phyloP scores from a whole-genome alignment of 2,329 filamentous ascomycete genomes.

The Colletotrichum tropicale region DNA sequence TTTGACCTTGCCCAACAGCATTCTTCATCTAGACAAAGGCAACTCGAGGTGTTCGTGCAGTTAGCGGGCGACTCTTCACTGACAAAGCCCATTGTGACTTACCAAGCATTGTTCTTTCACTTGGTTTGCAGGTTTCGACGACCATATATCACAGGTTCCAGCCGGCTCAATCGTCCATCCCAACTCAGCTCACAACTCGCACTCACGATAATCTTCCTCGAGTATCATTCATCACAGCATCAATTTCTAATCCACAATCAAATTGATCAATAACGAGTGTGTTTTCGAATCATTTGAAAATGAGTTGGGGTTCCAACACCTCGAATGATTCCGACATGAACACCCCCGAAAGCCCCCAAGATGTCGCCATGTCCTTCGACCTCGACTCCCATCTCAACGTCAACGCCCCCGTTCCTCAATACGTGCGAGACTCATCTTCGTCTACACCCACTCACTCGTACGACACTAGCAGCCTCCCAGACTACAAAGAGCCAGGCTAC shows the following conservation, averaged over 20 bases:
- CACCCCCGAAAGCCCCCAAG: background rate
- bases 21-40: background rate
- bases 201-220: background rate
- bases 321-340: background rate
- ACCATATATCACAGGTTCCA: background rate
- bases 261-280: too few species aligned
- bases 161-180: background rate
- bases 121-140: background rate
- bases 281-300: background rate
- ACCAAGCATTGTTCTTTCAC: background rate
- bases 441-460: too few species aligned
- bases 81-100: background rate
- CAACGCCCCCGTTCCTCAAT: background rate
- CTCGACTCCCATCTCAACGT: background rate
- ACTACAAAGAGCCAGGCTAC: background rate
- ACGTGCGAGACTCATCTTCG: background rate
- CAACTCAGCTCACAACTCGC: background rate
- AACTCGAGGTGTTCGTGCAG: background rate
- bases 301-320: background rate
- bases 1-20: background rate
- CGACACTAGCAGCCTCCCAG: background rate
- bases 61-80: background rate
- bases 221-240: background rate
- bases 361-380: background rate
- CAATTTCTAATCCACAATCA: background rate